Evolutionary conservation across 768 basidiomycete genomes (phyloP), one percentile per base, ranked within the genome.

Genomic region (Mycena galopus): DNA sequence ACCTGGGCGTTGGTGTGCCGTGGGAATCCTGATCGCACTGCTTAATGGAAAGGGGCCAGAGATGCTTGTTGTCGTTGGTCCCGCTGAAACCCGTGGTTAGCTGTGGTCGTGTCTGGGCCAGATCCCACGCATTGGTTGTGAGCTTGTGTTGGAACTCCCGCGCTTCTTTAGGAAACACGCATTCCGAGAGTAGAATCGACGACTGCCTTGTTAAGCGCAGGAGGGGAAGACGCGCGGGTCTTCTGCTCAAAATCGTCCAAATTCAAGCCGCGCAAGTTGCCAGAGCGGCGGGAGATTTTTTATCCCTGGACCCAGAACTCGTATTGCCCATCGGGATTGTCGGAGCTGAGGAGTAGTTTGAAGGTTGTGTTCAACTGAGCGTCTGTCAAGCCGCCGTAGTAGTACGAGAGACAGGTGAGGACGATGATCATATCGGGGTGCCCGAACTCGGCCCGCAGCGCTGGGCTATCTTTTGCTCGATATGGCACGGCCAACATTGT

Each of bases 61-160:
- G 75, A 51, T 84, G 81, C 17, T 78, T 80, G 32, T 84, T 83
- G 69, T 90, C 89, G 59, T 90, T 90, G 1, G 89, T 90, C 11
- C 89, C 89, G 60, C 88, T 89, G 72, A 90, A 90, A 5, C 87
- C 88, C 0, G 88, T 88, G 1, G 81, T 87, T 19, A 82, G 29
- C 23, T 81, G 71, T 12, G 32, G 33, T 56, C 81, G 86, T 3
- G 65, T 69, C 61, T 86, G 84, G 0, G 86, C 88, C 44, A 90
- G 77, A 79, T 90, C 89, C 89, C 89, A 90, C 0, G 84, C 84
- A 2, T 85, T 87, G 16, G 88, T 86, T 4, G 85, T 74, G n/a
- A 90, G 78, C 72, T 87, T 89, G 14, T 73, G 65, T 1, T 82
- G 83, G 71, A 88, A 90, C 30, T 87, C 83, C 59, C 86, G 88